Percentiles rank a stretch among this genome's conserved stretches.
Evolutionary conservation across 2,329 filamentous ascomycete genomes (phyloP).

Genomic region (Talaromyces sp.): DNA sequence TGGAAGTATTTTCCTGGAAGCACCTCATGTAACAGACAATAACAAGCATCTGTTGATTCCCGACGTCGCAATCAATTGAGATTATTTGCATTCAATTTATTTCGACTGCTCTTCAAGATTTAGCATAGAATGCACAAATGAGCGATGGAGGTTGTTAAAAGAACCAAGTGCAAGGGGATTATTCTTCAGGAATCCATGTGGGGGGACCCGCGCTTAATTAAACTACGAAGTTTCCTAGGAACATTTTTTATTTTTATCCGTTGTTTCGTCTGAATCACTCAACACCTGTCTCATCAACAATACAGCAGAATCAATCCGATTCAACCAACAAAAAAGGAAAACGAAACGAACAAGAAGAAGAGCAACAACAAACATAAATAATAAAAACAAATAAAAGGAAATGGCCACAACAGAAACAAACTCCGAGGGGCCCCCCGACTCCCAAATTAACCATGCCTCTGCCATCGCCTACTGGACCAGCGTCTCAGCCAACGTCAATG

Average conservation of each 20-base stretch:
- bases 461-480: constrained; percentile 33
- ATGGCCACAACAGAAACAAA: not conserved
- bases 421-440: constrained; percentile 15
- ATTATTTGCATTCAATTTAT: not conserved
- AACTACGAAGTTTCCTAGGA: not conserved
- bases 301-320: too few relatives aligned
- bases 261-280: too few relatives aligned
- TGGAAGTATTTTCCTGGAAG: not conserved
- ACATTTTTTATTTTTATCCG: not conserved
- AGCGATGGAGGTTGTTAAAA: too few relatives aligned
- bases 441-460: constrained; percentile 22
- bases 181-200: not conserved
- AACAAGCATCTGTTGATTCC: not conserved
- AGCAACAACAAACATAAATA: not conserved
- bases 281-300: too few relatives aligned
- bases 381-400: not conserved
- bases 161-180: too few relatives aligned
- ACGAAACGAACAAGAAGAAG: too few relatives aligned
- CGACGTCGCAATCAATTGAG: not conserved
- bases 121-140: too few relatives aligned
- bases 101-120: not conserved
- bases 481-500: constrained; percentile 48
- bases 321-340: too few relatives aligned
- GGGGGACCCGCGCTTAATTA: too few relatives aligned
- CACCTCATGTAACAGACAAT: not conserved